Percentiles rank a stretch among this genome's conserved stretches.
phyloP scores from a whole-genome alignment of 495 filamentous ascomycete species.

The Hypoxylon perforatum region DNA sequence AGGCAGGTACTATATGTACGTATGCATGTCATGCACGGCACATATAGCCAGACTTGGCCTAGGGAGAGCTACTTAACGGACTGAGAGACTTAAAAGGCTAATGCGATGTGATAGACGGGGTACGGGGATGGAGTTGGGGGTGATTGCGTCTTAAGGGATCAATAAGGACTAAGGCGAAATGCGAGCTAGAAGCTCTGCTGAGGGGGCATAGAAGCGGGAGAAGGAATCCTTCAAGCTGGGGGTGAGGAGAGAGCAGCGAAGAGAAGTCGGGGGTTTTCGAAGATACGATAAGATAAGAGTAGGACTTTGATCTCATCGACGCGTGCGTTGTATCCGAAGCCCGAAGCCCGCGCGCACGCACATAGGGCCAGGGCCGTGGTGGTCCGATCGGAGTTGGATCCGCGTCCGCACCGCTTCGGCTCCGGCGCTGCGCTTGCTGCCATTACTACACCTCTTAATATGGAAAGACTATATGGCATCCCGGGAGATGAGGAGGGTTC shows the following conservation, averaged over 20 bases:
- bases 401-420: no score
- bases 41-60: background rate
- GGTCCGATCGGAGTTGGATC: no score
- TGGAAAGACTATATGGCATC: no score
- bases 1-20: background rate
- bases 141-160: background rate
- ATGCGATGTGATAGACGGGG: background rate
- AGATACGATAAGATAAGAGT: background rate
- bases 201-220: background rate
- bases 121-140: background rate
- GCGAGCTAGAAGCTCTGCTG: conserved; percentile 2
- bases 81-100: background rate
- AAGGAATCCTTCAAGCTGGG: conserved; percentile 1
- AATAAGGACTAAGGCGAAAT: background rate
- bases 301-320: no score
- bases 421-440: no score
- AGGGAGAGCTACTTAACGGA: no score
- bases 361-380: no score
- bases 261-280: background rate
- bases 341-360: no score
- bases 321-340: no score
- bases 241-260: background rate
- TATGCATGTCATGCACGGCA: background rate
- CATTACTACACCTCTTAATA: no score
- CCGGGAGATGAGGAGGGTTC: no score